phyloP scores from a whole-genome alignment of 202 grass and related monocot species.

The Schoenoplectus tabernaemontani region DNA sequence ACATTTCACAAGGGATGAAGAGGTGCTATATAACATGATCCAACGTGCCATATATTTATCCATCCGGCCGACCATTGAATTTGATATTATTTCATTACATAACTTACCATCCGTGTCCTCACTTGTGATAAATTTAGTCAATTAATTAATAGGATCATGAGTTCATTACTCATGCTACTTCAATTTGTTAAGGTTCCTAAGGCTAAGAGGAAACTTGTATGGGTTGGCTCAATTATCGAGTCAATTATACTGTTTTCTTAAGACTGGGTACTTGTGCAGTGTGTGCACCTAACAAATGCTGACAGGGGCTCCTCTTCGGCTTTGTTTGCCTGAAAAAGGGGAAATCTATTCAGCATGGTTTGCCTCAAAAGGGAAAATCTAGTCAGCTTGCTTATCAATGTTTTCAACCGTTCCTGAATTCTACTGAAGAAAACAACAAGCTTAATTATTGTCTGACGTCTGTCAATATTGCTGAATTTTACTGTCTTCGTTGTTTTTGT shows the following conservation, averaged over 20 bases:
- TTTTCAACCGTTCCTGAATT: not conserved
- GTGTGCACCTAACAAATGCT: not conserved
- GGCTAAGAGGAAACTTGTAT: not conserved
- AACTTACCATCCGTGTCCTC: not conserved
- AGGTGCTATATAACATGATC: not conserved
- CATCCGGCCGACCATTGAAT: not conserved
- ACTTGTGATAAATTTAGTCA: not conserved
- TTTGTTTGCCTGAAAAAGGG: not conserved
- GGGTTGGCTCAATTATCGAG: not conserved
- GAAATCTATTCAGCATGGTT: not conserved
- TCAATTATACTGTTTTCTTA: not conserved
- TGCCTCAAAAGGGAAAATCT: not conserved
- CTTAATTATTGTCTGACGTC: not conserved
- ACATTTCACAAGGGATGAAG: not conserved
- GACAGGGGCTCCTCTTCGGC: not conserved
- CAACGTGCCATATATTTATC: not conserved
- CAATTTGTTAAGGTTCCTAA: not conserved
- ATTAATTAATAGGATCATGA: not conserved
- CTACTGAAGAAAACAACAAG: not conserved
- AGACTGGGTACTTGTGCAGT: not conserved
- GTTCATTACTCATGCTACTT: not conserved
- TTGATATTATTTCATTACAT: not conserved
- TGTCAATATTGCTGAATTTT: not conserved
- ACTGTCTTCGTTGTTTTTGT: not conserved
- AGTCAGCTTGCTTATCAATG: not conserved